Evolutionary conservation across 805 yeast species (phyloP).

Genomic region (Lipomyces lipofer): DNA sequence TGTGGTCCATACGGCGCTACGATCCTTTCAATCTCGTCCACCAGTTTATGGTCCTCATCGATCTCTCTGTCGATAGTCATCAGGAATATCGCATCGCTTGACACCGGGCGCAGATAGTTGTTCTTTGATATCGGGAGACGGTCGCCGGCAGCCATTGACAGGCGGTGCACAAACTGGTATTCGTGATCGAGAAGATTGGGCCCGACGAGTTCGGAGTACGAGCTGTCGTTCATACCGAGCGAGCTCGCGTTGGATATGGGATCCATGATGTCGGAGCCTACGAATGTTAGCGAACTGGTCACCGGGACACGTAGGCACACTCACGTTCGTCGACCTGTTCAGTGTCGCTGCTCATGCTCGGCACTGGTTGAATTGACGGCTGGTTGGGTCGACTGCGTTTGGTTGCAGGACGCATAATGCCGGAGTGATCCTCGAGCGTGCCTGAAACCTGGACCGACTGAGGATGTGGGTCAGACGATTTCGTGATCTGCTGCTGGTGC

Average conservation of each 20-base stretch:
- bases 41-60: slow-evolving; percentile 26
- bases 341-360: background rate
- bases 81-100: slow-evolving; percentile 32
- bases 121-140: slow-evolving; percentile 23
- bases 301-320: background rate
- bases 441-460: too few species aligned
- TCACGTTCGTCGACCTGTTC: slow-evolving; percentile 18
- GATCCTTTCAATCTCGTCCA: slow-evolving; percentile 29
- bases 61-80: slow-evolving; percentile 33
- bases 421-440: slow-evolving; percentile 1
- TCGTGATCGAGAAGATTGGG: slow-evolving; percentile 31
- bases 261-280: slow-evolving; percentile 23
- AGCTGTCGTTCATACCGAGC: slow-evolving; percentile 34
- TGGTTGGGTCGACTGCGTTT: background rate
- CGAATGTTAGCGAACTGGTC: too few species aligned
- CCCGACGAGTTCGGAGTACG: slow-evolving; percentile 33
- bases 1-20: slow-evolving; percentile 32
- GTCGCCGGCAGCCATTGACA: slow-evolving; percentile 21
- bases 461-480: too few species aligned
- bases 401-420: background rate
- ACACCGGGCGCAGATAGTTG: slow-evolving; percentile 32
- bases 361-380: background rate
- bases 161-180: slow-evolving; percentile 28
- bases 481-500: too few species aligned
- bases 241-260: slow-evolving; percentile 29